Evolutionary conservation across 176 grass and related monocot genomes (phyloP).

Genomic region (Carex myosuroides): DNA sequence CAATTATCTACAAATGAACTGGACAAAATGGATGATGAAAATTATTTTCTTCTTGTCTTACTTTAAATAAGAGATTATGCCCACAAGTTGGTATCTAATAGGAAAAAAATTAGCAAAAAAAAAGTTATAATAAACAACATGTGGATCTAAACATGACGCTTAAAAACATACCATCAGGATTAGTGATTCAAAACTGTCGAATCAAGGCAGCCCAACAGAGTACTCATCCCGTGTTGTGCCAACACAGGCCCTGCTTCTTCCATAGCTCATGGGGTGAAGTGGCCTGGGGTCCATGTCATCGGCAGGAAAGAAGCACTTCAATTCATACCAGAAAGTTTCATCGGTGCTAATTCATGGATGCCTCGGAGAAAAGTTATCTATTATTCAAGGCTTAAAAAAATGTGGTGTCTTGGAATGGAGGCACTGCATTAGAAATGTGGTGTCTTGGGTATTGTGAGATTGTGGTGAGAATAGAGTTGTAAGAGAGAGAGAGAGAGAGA

Average conservation of each 20-base stretch:
- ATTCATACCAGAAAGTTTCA: conserved; percentile 45
- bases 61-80: background rate
- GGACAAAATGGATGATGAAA: too few relatives aligned
- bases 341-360: conserved; percentile 39
- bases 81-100: background rate
- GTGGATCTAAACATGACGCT: conserved; percentile 7
- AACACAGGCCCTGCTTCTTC: conserved; percentile 52
- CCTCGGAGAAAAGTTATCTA: conserved; percentile 32
- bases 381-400: background rate
- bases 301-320: conserved; percentile 20
- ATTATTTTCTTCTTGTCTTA: too few relatives aligned
- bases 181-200: conserved; percentile 71
- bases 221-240: background rate
- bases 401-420: too few relatives aligned
- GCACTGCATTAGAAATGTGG: too few relatives aligned
- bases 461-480: too few relatives aligned
- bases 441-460: too few relatives aligned
- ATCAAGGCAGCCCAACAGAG: conserved; percentile 27
- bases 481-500: too few relatives aligned
- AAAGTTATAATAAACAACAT: background rate
- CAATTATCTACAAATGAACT: too few relatives aligned
- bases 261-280: conserved; percentile 57
- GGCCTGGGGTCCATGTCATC: conserved; percentile 43
- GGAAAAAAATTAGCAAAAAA: background rate
- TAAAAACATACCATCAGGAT: conserved; percentile 47